Base-by-base conservation (phyloP, 768 basidiomycete genomes). In the Phlebiopsis gigantea region DNA sequence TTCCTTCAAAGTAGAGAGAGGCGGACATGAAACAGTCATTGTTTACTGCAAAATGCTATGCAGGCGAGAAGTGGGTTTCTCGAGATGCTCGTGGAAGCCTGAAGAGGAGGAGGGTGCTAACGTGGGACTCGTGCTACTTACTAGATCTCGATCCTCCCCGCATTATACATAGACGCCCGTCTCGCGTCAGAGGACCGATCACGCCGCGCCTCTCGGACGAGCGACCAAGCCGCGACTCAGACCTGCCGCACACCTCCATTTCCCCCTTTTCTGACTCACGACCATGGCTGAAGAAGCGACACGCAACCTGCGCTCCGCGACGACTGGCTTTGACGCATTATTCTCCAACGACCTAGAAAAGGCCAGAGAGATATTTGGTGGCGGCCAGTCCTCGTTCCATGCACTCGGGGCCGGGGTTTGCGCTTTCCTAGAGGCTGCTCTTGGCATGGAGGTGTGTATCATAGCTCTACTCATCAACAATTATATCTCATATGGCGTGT, bases 371-470 rank as follows among this genome's bases (percentile, higher is more conserved):
- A 71, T 75, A 39, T 85, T 90, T 66, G 60, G 72, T n/a, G 63
- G 65, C 14, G 55, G 70, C 8, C 76, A 81, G 31, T 85, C 85
- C 39, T 83, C 90, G 0, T 87, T 89, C 63, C 89, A 92, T 68
- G 74, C 80, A 19, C 75, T 91, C 57, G 90, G 90, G 1, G 72
- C 82, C 0, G 90, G 88, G 15, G 82, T 85, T 0, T 85, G 84
- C 57, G 79, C 81, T 0, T 91, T 91, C 62, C 72, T 91, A 44
- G 84, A 90, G 67, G 90, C 88, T 0, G 87, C 85, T 0, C 71
- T 91, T 14, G 87, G 88, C n/a, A 82, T 90, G 83, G 90, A 92
- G 79, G 86, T 85, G 34, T 12, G 72, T 67, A 2, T 48, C n/a
- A 6, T 25, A 21, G 5, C 15, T 42, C 42, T 31, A 42, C 21